Conservation (phyloP, 1,284 basidiomycete species). For the Spongiforma sp. region DNA sequence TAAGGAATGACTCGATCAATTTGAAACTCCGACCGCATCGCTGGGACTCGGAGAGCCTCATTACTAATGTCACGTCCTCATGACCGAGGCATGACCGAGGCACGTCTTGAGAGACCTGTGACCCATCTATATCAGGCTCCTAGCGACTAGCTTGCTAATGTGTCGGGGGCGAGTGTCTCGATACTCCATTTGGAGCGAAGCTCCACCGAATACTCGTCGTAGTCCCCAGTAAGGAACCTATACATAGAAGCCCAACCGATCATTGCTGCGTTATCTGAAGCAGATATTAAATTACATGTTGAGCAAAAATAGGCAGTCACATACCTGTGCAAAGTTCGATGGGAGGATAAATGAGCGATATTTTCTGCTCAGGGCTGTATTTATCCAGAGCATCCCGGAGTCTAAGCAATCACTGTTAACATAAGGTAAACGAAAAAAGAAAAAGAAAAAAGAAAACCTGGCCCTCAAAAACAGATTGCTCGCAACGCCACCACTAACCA, state of each 20-base stretch:
- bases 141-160: no score
- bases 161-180: slow-evolving; percentile 54
- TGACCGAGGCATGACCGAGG: no score
- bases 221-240: slow-evolving; percentile 69
- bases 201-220: slow-evolving; percentile 68
- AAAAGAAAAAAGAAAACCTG: slow-evolving; percentile 50
- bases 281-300: not conserved
- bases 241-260: slow-evolving; percentile 90
- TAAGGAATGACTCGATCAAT: no score
- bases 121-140: no score
- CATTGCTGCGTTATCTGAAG: slow-evolving; percentile 92
- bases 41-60: no score
- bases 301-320: not conserved
- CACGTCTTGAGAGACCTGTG: no score
- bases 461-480: slow-evolving; percentile 76
- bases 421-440: not conserved
- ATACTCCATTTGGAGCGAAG: slow-evolving; percentile 74
- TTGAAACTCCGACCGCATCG: no score
- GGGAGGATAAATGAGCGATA: slow-evolving; percentile 70
- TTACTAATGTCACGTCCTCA: no score
- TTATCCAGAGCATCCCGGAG: slow-evolving; percentile 46
- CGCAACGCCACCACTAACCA: slow-evolving; percentile 91
- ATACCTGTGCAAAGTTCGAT: slow-evolving; percentile 82
- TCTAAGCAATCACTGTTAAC: slow-evolving; percentile 36
- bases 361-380: slow-evolving; percentile 38